Conservation (phyloP, 176 grass and related monocot genomes). For the Zoysia japonica region DNA sequence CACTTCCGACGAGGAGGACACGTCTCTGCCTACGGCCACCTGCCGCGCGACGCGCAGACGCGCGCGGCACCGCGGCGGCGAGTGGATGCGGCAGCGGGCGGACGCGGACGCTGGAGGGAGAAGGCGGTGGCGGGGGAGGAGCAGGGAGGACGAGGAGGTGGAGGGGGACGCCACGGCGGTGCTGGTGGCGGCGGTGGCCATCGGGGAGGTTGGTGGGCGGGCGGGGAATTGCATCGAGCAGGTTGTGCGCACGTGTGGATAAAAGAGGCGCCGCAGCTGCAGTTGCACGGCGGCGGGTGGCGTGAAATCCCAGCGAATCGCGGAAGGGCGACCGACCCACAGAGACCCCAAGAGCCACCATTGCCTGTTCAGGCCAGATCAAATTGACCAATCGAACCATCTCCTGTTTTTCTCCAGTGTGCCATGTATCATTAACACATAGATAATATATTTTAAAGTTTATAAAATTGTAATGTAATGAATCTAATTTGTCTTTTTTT, state of each 20-base stretch:
- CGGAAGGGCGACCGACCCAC: neutral
- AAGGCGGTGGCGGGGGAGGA: slow-evolving; percentile 26
- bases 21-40: slow-evolving; percentile 55
- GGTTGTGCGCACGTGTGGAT: slow-evolving; percentile 45
- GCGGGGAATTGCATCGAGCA: slow-evolving; percentile 60
- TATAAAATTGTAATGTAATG: no score
- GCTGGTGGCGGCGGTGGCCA: slow-evolving; percentile 40
- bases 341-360: neutral
- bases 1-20: slow-evolving; percentile 34
- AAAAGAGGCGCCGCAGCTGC: neutral
- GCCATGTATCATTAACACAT: no score
- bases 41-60: slow-evolving; percentile 46
- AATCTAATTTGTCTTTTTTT: no score
- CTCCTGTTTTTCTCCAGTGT: no score
- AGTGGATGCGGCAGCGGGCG: slow-evolving; percentile 16
- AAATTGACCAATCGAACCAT: no score
- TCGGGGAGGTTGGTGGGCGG: slow-evolving; percentile 32
- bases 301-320: neutral
- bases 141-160: slow-evolving; percentile 17
- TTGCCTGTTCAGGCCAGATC: neutral
- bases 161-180: slow-evolving; percentile 35
- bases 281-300: neutral
- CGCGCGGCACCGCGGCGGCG: slow-evolving; percentile 21
- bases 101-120: slow-evolving; percentile 16
- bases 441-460: no score